Conservation (phyloP, 805 yeast species). For the Wickerhamiella musiphila region DNA sequence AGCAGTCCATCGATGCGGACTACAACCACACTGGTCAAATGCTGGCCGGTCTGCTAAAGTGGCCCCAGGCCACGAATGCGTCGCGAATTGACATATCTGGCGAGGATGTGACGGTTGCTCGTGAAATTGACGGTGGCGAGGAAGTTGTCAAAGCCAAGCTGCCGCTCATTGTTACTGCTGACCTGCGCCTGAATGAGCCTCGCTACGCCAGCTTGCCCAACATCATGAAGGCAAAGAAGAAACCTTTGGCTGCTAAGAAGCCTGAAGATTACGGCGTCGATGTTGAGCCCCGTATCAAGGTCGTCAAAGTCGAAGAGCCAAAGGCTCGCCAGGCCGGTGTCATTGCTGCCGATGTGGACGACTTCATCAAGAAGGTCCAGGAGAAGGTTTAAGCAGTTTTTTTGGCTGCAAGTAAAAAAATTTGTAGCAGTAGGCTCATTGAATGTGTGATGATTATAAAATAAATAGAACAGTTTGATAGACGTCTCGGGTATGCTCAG, state of each 20-base stretch:
- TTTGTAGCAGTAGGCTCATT: no score
- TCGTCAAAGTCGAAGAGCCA: constrained; percentile 69
- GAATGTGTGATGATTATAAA: no score
- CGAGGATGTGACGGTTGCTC: constrained; percentile 44
- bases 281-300: constrained; percentile 43
- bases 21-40: constrained; percentile 92
- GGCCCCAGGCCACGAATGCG: constrained; percentile 97
- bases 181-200: constrained; percentile 84
- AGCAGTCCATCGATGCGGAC: constrained; percentile 94
- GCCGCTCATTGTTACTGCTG: constrained; percentile 83
- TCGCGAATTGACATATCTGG: constrained; percentile 45
- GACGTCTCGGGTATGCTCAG: no score
- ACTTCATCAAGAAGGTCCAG: constrained; percentile 60
- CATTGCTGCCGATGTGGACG: constrained; percentile 67
- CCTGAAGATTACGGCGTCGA: constrained; percentile 58
- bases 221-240: constrained; percentile 96
- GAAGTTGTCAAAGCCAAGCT: constrained; percentile 61
- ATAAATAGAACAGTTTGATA: no score
- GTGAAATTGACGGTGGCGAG: constrained; percentile 93
- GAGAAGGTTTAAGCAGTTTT: constrained; percentile 44
- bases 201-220: constrained; percentile 92
- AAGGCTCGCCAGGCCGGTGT: constrained; percentile 66
- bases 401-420: no score
- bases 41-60: constrained; percentile 77
- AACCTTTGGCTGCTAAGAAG: constrained; percentile 58